A percentile compares a stretch with the other conserved stretches of the same genome.
Evolutionary conservation across 139 green algal species (phyloP).

Genomic region (Asterochloris erici): DNA sequence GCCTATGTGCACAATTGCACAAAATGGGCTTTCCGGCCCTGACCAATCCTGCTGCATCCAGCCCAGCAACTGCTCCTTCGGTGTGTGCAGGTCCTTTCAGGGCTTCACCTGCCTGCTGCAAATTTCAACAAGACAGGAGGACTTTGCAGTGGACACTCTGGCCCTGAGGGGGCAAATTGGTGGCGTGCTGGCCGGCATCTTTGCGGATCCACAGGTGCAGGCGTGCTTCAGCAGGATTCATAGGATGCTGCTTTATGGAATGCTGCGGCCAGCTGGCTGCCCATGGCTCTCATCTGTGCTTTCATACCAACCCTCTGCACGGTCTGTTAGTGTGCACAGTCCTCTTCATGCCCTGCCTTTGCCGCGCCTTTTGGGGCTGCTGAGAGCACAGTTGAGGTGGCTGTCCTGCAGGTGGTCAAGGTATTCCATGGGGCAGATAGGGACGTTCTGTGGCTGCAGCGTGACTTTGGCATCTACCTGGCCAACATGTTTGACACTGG

Average conservation of each 20-base stretch:
- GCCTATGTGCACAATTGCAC: slow-evolving; percentile 22
- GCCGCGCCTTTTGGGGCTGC: neutral
- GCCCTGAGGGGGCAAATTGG: slow-evolving; percentile 58
- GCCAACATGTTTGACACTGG: slow-evolving; percentile 96
- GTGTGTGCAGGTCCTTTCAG: slow-evolving; percentile 30
- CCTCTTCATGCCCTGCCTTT: neutral
- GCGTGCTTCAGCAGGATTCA: no score
- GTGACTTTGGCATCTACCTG: slow-evolving; percentile 92
- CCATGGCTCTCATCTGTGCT: neutral
- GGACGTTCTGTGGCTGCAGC: slow-evolving; percentile 87
- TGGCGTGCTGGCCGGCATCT: slow-evolving; percentile 50
- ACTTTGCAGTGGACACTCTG: slow-evolving; percentile 87
- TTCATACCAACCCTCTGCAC: neutral
- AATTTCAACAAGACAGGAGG: slow-evolving; percentile 72
- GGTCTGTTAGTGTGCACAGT: neutral
- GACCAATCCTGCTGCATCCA: neutral
- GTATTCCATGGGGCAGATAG: slow-evolving; percentile 87
- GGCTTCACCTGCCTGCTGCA: slow-evolving; percentile 95
- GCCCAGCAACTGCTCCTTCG: neutral
- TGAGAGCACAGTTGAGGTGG: neutral
- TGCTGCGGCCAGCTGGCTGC: neutral
- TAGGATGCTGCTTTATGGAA: neutral
- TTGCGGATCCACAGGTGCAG: slow-evolving; percentile 48
- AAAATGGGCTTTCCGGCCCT: neutral
- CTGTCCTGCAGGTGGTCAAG: slow-evolving; percentile 62